Conservation (phyloP, 805 yeast species). For the Pichia phayaonensis region DNA sequence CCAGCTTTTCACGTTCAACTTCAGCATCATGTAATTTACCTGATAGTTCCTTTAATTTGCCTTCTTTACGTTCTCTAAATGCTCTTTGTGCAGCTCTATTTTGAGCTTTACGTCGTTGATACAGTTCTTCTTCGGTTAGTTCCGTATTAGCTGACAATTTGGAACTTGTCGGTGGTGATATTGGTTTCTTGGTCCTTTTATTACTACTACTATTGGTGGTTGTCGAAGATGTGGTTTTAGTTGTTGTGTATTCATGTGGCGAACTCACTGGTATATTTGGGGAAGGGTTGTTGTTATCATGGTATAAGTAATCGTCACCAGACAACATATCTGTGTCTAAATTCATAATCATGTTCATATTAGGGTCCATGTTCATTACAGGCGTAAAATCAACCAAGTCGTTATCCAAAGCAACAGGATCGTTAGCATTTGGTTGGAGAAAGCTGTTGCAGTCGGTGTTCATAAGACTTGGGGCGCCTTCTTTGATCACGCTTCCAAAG, state of each 20-base stretch:
- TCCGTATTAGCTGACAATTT: not conserved
- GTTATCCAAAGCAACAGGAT: not conserved
- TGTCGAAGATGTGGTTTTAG: not conserved
- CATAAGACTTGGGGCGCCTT: not conserved
- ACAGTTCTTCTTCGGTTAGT: conserved; percentile 33
- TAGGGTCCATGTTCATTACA: not conserved
- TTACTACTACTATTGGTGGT: not conserved
- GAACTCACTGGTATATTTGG: not conserved
- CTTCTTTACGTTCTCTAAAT: conserved; percentile 74
- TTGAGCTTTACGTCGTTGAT: conserved; percentile 61
- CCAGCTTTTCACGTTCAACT: conserved; percentile 33
- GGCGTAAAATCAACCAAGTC: not conserved
- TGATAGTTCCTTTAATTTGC: conserved; percentile 60
- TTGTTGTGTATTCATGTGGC: not conserved
- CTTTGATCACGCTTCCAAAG: not conserved
- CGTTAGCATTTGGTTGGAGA: not conserved
- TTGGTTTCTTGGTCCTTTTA: not conserved
- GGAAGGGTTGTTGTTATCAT: not conserved
- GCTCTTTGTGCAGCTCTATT: conserved; percentile 87
- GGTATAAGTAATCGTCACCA: not conserved
- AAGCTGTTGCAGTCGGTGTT: not conserved
- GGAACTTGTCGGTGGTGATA: not conserved
- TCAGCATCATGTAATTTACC: conserved; percentile 50
- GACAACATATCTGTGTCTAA: not conserved
- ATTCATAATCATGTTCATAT: not conserved